Conservation (phyloP, 306 rosid genomes). For the Citrullus colocynthis region DNA sequence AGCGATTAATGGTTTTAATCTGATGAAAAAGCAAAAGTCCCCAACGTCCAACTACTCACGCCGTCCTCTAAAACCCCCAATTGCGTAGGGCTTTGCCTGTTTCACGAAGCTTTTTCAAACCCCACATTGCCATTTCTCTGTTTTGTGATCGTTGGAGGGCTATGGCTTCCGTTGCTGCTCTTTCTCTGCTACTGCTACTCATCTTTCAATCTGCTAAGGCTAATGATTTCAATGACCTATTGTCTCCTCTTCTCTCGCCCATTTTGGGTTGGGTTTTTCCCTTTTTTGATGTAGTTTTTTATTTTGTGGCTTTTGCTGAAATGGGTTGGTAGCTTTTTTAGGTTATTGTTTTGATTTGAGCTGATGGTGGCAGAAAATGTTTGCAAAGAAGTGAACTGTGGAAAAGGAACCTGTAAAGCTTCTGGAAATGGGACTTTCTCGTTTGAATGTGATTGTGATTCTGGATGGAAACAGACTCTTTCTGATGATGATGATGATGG, state of each 20-base stretch:
- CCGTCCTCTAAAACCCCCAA: not conserved
- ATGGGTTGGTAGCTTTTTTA: not conserved
- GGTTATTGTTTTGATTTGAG: not conserved
- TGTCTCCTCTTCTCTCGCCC: slow-evolving; percentile 54
- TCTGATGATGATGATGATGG: slow-evolving; percentile 11
- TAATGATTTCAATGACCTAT: slow-evolving; percentile 18
- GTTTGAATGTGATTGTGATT: slow-evolving; percentile 61
- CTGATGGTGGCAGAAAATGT: slow-evolving; percentile 31
- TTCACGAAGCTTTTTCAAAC: not conserved
- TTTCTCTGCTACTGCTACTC: slow-evolving; percentile 23
- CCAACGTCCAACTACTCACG: not conserved
- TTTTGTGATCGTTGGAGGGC: not conserved
- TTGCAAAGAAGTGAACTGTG: slow-evolving; percentile 60
- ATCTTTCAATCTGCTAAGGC: slow-evolving; percentile 27
- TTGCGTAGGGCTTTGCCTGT: not conserved
- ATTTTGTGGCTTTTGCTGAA: not conserved
- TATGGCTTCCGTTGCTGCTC: slow-evolving; percentile 36
- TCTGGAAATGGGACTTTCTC: slow-evolving; percentile 34
- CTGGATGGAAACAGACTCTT: slow-evolving; percentile 59
- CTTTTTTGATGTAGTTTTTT: not conserved
- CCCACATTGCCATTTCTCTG: not conserved
- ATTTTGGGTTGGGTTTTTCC: slow-evolving; percentile 33
- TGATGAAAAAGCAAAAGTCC: not conserved
- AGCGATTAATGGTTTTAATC: not conserved
- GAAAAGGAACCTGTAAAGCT: slow-evolving; percentile 70